phyloP scores from a whole-genome alignment of 2,329 filamentous ascomycete genomes.

The Cryoendolithus antarcticus region DNA sequence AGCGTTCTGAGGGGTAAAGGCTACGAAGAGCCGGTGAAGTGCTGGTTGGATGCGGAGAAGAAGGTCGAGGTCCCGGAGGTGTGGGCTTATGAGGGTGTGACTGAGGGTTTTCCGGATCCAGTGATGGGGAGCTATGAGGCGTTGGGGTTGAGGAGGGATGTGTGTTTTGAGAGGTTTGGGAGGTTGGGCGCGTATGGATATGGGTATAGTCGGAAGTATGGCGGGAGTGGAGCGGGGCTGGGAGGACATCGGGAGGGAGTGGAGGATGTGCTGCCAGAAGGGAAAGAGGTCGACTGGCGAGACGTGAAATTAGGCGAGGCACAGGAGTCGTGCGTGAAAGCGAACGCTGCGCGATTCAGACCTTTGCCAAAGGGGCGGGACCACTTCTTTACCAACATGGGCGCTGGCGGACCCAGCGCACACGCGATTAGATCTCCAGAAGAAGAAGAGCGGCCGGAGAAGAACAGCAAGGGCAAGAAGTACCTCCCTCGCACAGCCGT shows the following conservation, averaged over 20 bases:
- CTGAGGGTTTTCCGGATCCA: conserved; percentile 71
- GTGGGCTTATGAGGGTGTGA: conserved; percentile 64
- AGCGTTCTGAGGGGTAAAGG: conserved; percentile 18
- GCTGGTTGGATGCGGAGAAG: conserved; percentile 61
- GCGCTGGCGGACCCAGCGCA: conserved; percentile 16
- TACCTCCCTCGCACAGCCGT: conserved; percentile 54
- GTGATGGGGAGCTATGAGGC: conserved; percentile 78
- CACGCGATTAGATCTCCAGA: conserved; percentile 9
- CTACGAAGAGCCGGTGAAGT: conserved; percentile 54
- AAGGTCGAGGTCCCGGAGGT: conserved; percentile 57
- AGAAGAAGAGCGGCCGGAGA: conserved; percentile 10
- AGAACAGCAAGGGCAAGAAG: conserved; percentile 7
- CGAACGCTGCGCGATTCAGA: conserved; percentile 59
- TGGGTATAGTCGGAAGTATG: conserved; percentile 66
- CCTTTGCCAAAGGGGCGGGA: conserved; percentile 22
- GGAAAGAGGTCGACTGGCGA: conserved; percentile 65
- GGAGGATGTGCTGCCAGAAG: conserved; percentile 64
- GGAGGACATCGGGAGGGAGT: conserved; percentile 71
- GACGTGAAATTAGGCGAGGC: conserved; percentile 66
- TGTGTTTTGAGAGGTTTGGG: conserved; percentile 89
- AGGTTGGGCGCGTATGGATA: conserved; percentile 80
- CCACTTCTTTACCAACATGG: conserved; percentile 30
- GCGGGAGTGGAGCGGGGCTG: conserved; percentile 74
- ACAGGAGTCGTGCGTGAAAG: conserved; percentile 59
- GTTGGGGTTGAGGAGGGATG: conserved; percentile 64